These are phyloP conservation scores for Phlyctochytrium planicorne DNA, from an alignment of 192 early-diverging fungal species.

Conservation along the genomic window DNA sequence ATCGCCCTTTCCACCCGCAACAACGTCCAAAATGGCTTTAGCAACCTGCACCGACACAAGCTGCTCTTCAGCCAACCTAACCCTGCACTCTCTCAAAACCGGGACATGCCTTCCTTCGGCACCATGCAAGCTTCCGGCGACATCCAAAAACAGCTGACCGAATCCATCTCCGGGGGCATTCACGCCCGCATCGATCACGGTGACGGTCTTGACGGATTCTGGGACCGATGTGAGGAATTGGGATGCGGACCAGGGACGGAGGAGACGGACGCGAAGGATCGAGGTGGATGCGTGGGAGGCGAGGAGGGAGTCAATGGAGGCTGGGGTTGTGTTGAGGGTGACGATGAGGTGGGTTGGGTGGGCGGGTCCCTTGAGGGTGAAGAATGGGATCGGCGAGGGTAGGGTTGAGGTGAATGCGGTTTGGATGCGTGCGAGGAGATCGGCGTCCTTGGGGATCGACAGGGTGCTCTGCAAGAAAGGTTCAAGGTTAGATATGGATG, in stretches of 20 bases:
- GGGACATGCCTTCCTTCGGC: conserved; percentile 40
- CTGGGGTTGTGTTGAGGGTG: conserved; percentile 64
- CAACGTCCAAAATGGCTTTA: conserved; percentile 23
- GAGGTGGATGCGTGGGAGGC: conserved; percentile 47
- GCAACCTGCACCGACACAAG: background rate
- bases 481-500: background rate
- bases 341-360: conserved; percentile 76
- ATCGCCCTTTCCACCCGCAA: background rate
- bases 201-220: conserved; percentile 48
- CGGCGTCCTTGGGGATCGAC: background rate
- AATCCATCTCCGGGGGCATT: conserved; percentile 36
- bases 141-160: conserved; percentile 84
- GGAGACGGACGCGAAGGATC: conserved; percentile 72
- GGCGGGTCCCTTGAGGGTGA: conserved; percentile 77
- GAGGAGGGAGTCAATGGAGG: conserved; percentile 42
- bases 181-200: conserved; percentile 70
- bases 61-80: conserved; percentile 4
- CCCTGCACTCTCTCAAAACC: conserved; percentile 28
- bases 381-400: conserved; percentile 46
- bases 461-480: background rate
- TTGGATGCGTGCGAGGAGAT: background rate
- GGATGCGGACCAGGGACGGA: conserved; percentile 79
- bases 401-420: background rate
- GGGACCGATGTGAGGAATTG: conserved; percentile 73
- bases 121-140: conserved; percentile 70